Conservation (phyloP, 192 early-diverging fungal species). For the Linnemannia hyalina region DNA sequence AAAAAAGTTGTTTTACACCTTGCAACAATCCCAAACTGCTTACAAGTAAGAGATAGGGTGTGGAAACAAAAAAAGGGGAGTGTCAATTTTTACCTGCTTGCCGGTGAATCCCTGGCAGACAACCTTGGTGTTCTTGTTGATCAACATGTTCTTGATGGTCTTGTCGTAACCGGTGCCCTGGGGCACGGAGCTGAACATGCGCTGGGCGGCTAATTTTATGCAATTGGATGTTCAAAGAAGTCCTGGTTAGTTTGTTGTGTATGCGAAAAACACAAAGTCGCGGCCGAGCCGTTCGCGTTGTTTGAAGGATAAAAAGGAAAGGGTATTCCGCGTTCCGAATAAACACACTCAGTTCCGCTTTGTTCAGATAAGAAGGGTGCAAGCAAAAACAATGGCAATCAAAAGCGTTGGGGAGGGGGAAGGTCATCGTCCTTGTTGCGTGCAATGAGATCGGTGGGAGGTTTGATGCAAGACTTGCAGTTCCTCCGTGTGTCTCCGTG, state of each 20-base stretch:
- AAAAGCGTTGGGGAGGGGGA: neutral
- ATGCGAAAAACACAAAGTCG: neutral
- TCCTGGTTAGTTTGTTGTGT: neutral
- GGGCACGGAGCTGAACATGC: conserved; percentile 52
- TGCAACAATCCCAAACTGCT: neutral
- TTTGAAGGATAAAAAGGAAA: neutral
- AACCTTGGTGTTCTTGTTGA: conserved; percentile 97
- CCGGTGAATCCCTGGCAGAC: conserved; percentile 99
- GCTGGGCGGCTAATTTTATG: conserved; percentile 30
- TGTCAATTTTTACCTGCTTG: conserved; percentile 82
- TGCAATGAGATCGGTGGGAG: neutral
- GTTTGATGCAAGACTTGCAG: neutral
- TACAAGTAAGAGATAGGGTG: neutral
- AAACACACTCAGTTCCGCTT: neutral
- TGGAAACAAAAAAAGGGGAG: neutral
- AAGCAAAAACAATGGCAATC: neutral
- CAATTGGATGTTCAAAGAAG: neutral
- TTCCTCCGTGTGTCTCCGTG: neutral
- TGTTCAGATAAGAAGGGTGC: neutral
- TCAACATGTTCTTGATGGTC: conserved; percentile 92
- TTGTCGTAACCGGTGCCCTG: conserved; percentile 78
- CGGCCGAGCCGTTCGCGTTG: conserved; percentile 4
- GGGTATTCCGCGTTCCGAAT: neutral
- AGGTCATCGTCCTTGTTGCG: neutral
- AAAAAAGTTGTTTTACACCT: neutral